Evolutionary conservation across 1,284 basidiomycete genomes (phyloP).

Genomic region (Wolfiporia cocos): DNA sequence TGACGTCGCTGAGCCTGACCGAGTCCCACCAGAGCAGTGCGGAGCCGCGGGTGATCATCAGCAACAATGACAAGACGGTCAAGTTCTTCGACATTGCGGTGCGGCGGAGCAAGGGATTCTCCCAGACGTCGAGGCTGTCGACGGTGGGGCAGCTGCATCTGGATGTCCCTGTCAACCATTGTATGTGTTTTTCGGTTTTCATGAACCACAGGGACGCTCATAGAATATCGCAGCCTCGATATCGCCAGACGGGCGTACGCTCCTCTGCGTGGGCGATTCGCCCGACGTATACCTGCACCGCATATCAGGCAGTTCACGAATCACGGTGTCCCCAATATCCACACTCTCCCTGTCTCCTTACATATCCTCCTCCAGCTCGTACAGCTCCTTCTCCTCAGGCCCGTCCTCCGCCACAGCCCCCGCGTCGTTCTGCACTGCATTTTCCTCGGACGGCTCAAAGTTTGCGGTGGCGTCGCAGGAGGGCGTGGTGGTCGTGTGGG

Average conservation of each 20-base stretch:
- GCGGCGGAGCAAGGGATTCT: slow-evolving; percentile 21
- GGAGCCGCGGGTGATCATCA: slow-evolving; percentile 72
- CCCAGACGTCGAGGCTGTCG: slow-evolving; percentile 35
- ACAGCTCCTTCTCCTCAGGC: slow-evolving; percentile 26
- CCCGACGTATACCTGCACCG: slow-evolving; percentile 74
- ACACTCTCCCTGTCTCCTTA: slow-evolving; percentile 54
- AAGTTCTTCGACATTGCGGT: slow-evolving; percentile 70
- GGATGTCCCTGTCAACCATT: slow-evolving; percentile 66
- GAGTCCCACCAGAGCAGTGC: slow-evolving; percentile 49
- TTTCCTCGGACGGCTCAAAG: slow-evolving; percentile 73
- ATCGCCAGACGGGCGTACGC: slow-evolving; percentile 77
- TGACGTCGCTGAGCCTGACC: slow-evolving; percentile 55
- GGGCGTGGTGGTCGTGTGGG: slow-evolving; percentile 77
- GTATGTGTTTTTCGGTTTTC: slow-evolving; percentile 30
- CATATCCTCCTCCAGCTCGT: slow-evolving; percentile 22
- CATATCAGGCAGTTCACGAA: slow-evolving; percentile 49
- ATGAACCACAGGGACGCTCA: slow-evolving; percentile 12
- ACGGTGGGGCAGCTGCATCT: slow-evolving; percentile 52
- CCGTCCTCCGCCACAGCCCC: slow-evolving; percentile 37
- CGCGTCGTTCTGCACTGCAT: slow-evolving; percentile 81
- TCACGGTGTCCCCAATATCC: slow-evolving; percentile 51
- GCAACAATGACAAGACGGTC: slow-evolving; percentile 79
- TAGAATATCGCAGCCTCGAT: slow-evolving; percentile 54
- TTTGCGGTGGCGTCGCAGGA: slow-evolving; percentile 87
- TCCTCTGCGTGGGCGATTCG: slow-evolving; percentile 85